phyloP scores from a whole-genome alignment of 768 basidiomycete genomes.

The Lanmaoa pseudosensibilis region DNA sequence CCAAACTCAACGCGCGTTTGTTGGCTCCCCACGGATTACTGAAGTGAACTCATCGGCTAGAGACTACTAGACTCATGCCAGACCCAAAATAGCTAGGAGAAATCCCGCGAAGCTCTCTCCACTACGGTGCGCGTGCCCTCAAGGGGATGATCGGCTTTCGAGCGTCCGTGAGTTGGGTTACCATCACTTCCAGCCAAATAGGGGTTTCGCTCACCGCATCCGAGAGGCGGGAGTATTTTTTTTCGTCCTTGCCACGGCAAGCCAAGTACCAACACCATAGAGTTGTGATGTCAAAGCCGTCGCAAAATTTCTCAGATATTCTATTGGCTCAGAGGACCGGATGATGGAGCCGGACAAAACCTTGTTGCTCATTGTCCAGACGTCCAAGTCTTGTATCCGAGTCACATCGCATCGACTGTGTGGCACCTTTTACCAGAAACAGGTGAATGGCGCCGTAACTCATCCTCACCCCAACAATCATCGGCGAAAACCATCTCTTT shows the following conservation, averaged over 20 bases:
- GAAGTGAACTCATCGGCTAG: not conserved
- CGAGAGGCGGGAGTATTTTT: too few species aligned
- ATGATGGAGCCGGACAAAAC: not conserved
- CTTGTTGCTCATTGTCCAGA: not conserved
- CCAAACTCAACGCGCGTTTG: not conserved
- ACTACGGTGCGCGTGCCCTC: too few species aligned
- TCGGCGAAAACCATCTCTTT: too few species aligned
- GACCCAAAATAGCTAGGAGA: not conserved
- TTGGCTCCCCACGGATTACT: not conserved
- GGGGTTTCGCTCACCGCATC: not conserved
- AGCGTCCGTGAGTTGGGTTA: not conserved
- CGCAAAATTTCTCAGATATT: not conserved
- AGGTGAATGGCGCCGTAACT: too few species aligned
- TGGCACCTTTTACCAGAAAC: too few species aligned
- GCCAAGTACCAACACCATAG: too few species aligned
- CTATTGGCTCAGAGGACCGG: not conserved
- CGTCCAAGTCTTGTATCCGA: too few species aligned
- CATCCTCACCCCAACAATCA: too few species aligned
- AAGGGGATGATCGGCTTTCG: not conserved
- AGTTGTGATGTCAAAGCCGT: too few species aligned
- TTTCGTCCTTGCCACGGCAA: too few species aligned
- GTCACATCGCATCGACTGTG: not conserved
- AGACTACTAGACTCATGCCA: not conserved
- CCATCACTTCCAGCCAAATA: too few species aligned
- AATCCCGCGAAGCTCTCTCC: not conserved